Evolutionary conservation across 306 rosid species (phyloP).

Genomic region (Quercus parvula): DNA sequence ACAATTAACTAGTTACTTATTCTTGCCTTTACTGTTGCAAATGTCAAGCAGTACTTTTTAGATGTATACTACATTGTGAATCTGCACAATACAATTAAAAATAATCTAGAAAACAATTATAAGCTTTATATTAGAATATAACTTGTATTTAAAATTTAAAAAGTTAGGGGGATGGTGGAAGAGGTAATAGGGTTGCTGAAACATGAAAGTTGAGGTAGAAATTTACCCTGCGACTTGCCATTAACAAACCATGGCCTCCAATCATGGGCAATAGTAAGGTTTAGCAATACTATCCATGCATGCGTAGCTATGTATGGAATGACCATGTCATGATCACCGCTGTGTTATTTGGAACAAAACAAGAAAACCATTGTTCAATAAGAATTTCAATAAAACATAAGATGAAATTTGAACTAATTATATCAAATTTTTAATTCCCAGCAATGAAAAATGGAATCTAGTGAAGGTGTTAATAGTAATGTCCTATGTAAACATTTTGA

Average conservation of each 20-base stretch:
- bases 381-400: too few species aligned
- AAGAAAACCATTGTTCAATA: background rate
- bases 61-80: slow-evolving; percentile 1
- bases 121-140: background rate
- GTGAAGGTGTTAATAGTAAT: too few species aligned
- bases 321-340: slow-evolving; percentile 42
- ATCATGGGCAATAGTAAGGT: slow-evolving; percentile 13
- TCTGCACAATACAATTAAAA: slow-evolving; percentile 12
- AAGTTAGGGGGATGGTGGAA: too few species aligned
- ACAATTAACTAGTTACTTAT: background rate
- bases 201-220: too few species aligned
- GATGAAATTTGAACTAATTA: too few species aligned
- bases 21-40: slow-evolving; percentile 43
- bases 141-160: too few species aligned
- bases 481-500: too few species aligned
- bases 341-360: background rate
- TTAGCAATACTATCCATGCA: slow-evolving; percentile 40
- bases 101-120: background rate
- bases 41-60: slow-evolving; percentile 7
- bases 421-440: too few species aligned
- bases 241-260: slow-evolving; percentile 47
- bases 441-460: too few species aligned
- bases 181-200: too few species aligned
- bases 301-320: slow-evolving; percentile 33
- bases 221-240: slow-evolving; percentile 40